Percentiles rank a stretch among this genome's conserved stretches.
phyloP scores from a whole-genome alignment of 805 yeast species.

The Grigorovia transvaalensis region DNA sequence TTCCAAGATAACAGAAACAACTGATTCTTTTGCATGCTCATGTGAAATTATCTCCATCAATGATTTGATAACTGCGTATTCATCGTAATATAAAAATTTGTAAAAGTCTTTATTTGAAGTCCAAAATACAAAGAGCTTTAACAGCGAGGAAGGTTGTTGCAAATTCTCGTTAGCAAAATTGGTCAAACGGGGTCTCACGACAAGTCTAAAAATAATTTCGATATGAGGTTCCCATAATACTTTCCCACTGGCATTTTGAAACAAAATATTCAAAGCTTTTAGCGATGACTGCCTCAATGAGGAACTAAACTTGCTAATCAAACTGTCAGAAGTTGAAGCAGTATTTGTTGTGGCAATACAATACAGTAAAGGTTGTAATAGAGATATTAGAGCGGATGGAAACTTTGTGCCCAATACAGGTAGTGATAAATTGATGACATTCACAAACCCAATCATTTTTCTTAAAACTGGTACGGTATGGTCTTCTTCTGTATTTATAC shows the following conservation, averaged over 20 bases:
- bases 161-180: conserved; percentile 67
- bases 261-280: conserved; percentile 49
- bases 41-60: conserved; percentile 45
- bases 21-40: conserved; percentile 55
- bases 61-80: conserved; percentile 43
- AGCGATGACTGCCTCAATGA: conserved; percentile 57
- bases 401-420: conserved; percentile 47
- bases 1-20: conserved; percentile 43
- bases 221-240: conserved; percentile 49
- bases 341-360: conserved; percentile 45
- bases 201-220: conserved; percentile 38
- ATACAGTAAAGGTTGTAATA: conserved; percentile 49
- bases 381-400: conserved; percentile 36
- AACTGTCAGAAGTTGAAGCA: conserved; percentile 20
- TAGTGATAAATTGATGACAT: conserved; percentile 25
- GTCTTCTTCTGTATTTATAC: conserved; percentile 8
- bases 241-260: conserved; percentile 40
- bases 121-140: conserved; percentile 57
- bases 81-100: conserved; percentile 45
- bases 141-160: conserved; percentile 71
- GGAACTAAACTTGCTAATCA: conserved; percentile 39
- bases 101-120: conserved; percentile 37
- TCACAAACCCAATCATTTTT: conserved; percentile 54
- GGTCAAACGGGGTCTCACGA: conserved; percentile 55
- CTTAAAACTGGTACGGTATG: conserved; percentile 31